Evolutionary conservation across 2,329 filamentous ascomycete genomes (phyloP), one percentile per base, ranked within the genome.

Genomic region (Apiospora aurea): DNA sequence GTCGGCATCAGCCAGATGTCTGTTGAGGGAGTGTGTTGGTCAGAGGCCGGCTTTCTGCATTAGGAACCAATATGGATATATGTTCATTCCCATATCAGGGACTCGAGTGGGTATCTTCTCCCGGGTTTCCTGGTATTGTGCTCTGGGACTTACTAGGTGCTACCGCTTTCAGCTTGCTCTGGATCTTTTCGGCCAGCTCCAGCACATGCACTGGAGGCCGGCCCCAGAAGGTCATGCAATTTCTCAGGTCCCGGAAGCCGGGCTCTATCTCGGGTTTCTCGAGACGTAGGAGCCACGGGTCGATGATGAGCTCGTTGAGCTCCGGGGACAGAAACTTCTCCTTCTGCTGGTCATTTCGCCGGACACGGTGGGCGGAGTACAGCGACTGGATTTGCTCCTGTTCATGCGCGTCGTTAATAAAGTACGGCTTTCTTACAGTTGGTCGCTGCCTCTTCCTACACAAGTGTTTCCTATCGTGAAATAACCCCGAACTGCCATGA

Each of bases 191-290:
- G 2, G 96, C 90, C 72, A 98, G 83, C 26, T 87, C 83, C 66
- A 92, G 86, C 24, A 98, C 86, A 75, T 92, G 90, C 66, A 89
- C 83, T 0, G 95, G 93, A 21, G 96, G 96, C 8, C 95, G 87
- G 4, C 93, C 94, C 94, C 95, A 98, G 79, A 98, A 91, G 0
- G 95, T 93, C 14, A 98, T 86, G 79, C 95, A 97, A 78, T 97
- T 88, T 53, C 96, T 87, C 57, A 90, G 88, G 79, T 98, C 96
- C 69, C 86, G 81, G 79, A 93, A 97, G 0, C 89, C 90, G 0
- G 91, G 91, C 74, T 94, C 87, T 47, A 92, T 83, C 0, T 87
- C 82, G 0, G 88, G 88, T 61, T 91, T 87, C 75, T 92, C 88
- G 44, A 97, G 83, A 71, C 91, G 91, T 69, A 91, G 84, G 0